phyloP scores from a whole-genome alignment of 345 rosid genomes.

The Kandelia obovata region DNA sequence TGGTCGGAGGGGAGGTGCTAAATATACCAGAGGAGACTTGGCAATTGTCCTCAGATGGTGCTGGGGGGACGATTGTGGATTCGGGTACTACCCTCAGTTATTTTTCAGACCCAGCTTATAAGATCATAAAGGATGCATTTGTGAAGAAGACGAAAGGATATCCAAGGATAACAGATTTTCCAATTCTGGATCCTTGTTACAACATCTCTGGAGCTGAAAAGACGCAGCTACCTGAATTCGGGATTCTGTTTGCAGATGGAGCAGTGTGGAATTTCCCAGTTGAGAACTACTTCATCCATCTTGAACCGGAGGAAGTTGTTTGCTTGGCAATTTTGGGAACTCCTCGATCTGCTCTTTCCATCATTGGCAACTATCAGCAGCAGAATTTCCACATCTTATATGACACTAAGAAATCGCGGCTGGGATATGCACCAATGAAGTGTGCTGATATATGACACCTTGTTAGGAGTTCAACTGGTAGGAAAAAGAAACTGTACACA shows the following conservation, averaged over 20 bases:
- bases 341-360: conserved; percentile 68
- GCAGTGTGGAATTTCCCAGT: conserved; percentile 88
- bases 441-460: conserved; percentile 58
- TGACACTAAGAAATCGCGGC: conserved; percentile 69
- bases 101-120: conserved; percentile 66
- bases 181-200: conserved; percentile 73
- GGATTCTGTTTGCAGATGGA: conserved; percentile 64
- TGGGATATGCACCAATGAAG: conserved; percentile 67
- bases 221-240: conserved; percentile 64
- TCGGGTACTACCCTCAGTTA: conserved; percentile 73
- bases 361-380: conserved; percentile 90
- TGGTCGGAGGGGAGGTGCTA: conserved; percentile 59
- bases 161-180: conserved; percentile 46
- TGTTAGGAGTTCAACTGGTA: neutral
- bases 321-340: conserved; percentile 88
- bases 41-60: conserved; percentile 55
- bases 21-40: conserved; percentile 70
- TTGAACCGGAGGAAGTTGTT: conserved; percentile 52
- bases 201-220: conserved; percentile 68
- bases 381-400: conserved; percentile 76
- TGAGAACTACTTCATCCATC: conserved; percentile 68
- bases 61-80: conserved; percentile 83
- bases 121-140: conserved; percentile 56
- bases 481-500: conserved; percentile 29
- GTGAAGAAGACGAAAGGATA: conserved; percentile 56